phyloP scores from a whole-genome alignment of 495 filamentous ascomycete genomes.

The Cryomyces minteri region DNA sequence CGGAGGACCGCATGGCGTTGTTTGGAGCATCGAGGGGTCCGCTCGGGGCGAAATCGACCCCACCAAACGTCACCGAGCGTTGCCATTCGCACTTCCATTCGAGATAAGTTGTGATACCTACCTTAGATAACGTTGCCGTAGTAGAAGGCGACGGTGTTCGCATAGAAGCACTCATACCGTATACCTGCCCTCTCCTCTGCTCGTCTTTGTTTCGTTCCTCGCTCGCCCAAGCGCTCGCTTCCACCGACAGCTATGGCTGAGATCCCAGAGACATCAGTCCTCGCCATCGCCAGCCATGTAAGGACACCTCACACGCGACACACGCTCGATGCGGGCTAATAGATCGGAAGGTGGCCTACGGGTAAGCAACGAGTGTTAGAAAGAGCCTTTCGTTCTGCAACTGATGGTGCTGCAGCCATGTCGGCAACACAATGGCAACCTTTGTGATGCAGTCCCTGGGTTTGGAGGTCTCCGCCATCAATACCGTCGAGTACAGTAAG shows the following conservation, averaged over 20 bases:
- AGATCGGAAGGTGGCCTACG: slow-evolving; percentile 19
- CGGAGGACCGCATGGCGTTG: too few species aligned
- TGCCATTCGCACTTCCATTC: too few species aligned
- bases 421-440: slow-evolving; percentile 88
- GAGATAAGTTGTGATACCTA: too few species aligned
- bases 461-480: slow-evolving; percentile 80
- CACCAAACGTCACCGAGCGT: too few species aligned
- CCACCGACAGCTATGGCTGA: background rate
- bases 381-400: slow-evolving; percentile 5
- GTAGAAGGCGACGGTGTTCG: background rate
- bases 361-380: slow-evolving; percentile 13
- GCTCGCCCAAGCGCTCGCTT: background rate
- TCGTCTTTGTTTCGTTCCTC: background rate
- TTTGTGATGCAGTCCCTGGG: slow-evolving; percentile 86
- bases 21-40: too few species aligned
- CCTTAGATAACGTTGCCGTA: too few species aligned
- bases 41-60: too few species aligned
- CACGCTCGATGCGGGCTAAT: slow-evolving; percentile 3
- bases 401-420: slow-evolving; percentile 42
- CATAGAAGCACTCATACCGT: background rate
- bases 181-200: background rate
- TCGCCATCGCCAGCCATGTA: slow-evolving; percentile 98
- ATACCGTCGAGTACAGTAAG: slow-evolving; percentile 89
- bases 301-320: slow-evolving; percentile 15
- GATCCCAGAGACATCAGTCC: slow-evolving; percentile 70